These are phyloP conservation scores for Vicia sativa DNA, from an alignment of 306 rosid genomes.

Conservation along the genomic window DNA sequence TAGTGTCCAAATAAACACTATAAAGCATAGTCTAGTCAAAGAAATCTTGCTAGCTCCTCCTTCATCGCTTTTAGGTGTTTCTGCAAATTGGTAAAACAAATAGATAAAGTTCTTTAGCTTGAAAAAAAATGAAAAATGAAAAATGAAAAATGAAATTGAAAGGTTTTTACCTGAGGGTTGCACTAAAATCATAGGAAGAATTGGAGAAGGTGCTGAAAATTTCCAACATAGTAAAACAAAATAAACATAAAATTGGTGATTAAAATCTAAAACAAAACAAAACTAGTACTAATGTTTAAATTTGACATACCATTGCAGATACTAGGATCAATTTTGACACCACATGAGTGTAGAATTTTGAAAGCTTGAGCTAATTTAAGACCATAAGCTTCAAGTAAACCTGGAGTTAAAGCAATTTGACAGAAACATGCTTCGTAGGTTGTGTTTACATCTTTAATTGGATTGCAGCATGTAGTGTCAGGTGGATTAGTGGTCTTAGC, in stretches of 20 bases:
- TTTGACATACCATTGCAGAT: conserved; percentile 33
- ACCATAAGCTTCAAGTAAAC: conserved; percentile 20
- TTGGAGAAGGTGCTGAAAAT: conserved; percentile 17
- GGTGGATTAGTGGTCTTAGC: conserved; percentile 49
- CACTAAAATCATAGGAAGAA: conserved; percentile 2
- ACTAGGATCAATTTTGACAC: conserved; percentile 7
- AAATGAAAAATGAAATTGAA: neutral
- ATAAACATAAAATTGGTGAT: no score
- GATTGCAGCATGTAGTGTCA: conserved; percentile 48
- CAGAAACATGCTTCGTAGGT: conserved; percentile 59
- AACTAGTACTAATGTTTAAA: neutral
- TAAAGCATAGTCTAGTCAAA: conserved; percentile 28
- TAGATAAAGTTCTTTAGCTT: no score
- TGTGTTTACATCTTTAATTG: conserved; percentile 40
- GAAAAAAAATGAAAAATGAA: neutral
- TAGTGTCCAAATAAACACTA: conserved; percentile 36
- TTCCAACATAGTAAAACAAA: no score
- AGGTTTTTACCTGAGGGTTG: conserved; percentile 36
- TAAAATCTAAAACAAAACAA: no score
- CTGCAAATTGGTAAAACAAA: conserved; percentile 8
- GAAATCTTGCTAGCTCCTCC: conserved; percentile 37
- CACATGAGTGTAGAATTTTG: conserved; percentile 47
- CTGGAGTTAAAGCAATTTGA: conserved; percentile 41
- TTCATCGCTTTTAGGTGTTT: conserved; percentile 29
- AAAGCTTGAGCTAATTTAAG: conserved; percentile 37